Conservation (phyloP, 768 basidiomycete genomes). For the Suillus brevipes region DNA sequence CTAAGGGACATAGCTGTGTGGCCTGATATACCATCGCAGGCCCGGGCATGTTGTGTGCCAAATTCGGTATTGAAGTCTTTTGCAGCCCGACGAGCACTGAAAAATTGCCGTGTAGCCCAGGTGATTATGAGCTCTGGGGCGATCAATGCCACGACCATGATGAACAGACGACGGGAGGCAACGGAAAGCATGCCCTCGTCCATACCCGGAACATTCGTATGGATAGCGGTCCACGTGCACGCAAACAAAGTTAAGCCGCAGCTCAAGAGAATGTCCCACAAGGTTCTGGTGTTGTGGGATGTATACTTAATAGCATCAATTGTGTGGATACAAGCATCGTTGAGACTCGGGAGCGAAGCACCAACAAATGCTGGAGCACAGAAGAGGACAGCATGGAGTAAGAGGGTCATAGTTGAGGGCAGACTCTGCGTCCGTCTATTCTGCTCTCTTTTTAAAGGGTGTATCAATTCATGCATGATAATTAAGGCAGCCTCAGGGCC, state of each 20-base stretch:
- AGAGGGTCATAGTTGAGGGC: too few relatives aligned
- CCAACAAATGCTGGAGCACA: neutral
- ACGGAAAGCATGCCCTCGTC: neutral
- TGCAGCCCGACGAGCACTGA: slow-evolving; percentile 9
- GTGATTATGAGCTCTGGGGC: slow-evolving; percentile 24
- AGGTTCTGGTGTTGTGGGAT: neutral
- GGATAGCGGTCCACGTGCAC: neutral
- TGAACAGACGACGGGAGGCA: slow-evolving; percentile 3
- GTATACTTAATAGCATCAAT: neutral
- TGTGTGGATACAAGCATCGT: neutral
- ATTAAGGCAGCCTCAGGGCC: too few relatives aligned
- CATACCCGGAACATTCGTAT: neutral
- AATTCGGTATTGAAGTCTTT: neutral
- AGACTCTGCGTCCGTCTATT: too few relatives aligned
- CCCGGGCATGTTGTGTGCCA: neutral
- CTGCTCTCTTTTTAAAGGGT: too few relatives aligned
- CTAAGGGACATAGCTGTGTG: too few relatives aligned
- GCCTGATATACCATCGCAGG: neutral
- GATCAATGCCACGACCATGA: slow-evolving; percentile 19
- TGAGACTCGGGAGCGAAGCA: neutral
- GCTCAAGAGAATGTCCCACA: neutral
- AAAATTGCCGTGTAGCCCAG: slow-evolving; percentile 22
- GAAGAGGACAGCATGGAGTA: neutral
- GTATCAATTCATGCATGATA: too few relatives aligned
- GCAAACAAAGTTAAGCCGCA: neutral